Evolutionary conservation across 2,329 filamentous ascomycete species (phyloP).

Genomic region (Tolypocladium inflatum): DNA sequence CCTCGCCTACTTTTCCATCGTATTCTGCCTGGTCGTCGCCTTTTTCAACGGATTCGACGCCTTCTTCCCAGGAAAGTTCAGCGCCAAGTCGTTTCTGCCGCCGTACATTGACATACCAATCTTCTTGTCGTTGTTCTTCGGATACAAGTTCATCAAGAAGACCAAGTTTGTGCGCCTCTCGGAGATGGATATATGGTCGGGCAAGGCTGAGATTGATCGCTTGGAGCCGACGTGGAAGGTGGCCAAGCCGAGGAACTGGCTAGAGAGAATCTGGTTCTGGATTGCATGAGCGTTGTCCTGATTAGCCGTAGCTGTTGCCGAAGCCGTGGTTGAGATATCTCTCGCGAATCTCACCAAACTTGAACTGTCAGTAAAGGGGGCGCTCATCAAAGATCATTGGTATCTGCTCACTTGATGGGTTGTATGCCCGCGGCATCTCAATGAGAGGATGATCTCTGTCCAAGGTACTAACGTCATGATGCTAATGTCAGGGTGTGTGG

Average conservation of each 20-base stretch:
- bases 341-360: neutral
- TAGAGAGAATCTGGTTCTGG: slow-evolving; percentile 31
- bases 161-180: slow-evolving; percentile 35
- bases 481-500: no score
- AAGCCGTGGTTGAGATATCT: neutral
- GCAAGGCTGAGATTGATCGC: slow-evolving; percentile 27
- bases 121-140: slow-evolving; percentile 49
- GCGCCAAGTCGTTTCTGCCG: slow-evolving; percentile 49
- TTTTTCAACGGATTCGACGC: slow-evolving; percentile 66
- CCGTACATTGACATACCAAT: slow-evolving; percentile 61
- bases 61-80: slow-evolving; percentile 48
- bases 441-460: no score
- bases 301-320: neutral
- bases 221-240: slow-evolving; percentile 27
- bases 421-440: neutral
- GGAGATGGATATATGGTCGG: slow-evolving; percentile 31
- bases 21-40: slow-evolving; percentile 54
- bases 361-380: neutral
- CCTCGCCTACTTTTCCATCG: slow-evolving; percentile 53
- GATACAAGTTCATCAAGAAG: slow-evolving; percentile 58
- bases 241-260: slow-evolving; percentile 23
- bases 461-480: no score
- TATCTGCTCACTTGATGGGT: neutral
- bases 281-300: slow-evolving; percentile 18
- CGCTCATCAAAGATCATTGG: neutral